Evolutionary conservation across 768 basidiomycete genomes (phyloP), one percentile per base, ranked within the genome.

Genomic region (Russula sp.): DNA sequence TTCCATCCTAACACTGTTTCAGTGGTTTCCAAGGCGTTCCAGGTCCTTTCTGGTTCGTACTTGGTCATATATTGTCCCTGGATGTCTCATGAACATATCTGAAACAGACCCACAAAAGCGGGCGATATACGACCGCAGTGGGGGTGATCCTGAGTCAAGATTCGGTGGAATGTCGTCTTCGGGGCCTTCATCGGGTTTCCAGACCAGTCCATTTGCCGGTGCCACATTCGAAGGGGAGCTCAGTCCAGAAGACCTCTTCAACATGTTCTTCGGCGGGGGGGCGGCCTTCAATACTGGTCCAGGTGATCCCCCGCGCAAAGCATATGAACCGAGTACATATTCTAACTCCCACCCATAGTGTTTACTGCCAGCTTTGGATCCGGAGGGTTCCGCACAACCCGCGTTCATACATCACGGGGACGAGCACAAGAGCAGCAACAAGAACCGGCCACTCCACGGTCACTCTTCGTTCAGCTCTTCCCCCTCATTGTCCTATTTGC

Each of bases 21-120:
- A 98, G 96, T 95, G 88, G 93, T 98, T 34, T 96, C 93, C 5
- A 98, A 97, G 75, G 94, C 95, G 10, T 98, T 98, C 75, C 93
- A 96, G 71, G 87, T 98, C 9, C 77, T 98, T 39, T 95, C 93
- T 71, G 88, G 88, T 85, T 65, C 49, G 66, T 53, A 48, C 47
- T 49, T 56, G 35, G 39, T 41, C 45, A 43, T n/a, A 47, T 20
- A 6, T 42, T 48, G 7, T 61, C 55, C 45, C 42, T 67, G 61
- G 39, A 41, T 9, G 25, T 45, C 29, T 50, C 34, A 46, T 32
- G 7, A 35, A 43, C 29, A 2, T 42, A 9, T 20, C 22, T 39
- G 57, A 55, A 35, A 56, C 65, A 83, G 95, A 98, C 74, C 76
- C 90, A 38, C 87, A 95, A 75, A 93, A 96, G 71, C 86, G 95